Percentiles rank a stretch among this genome's conserved stretches.
These are phyloP conservation scores for Lichenothelia convexa DNA, from an alignment of 495 filamentous ascomycete species.

Conservation along the genomic window DNA sequence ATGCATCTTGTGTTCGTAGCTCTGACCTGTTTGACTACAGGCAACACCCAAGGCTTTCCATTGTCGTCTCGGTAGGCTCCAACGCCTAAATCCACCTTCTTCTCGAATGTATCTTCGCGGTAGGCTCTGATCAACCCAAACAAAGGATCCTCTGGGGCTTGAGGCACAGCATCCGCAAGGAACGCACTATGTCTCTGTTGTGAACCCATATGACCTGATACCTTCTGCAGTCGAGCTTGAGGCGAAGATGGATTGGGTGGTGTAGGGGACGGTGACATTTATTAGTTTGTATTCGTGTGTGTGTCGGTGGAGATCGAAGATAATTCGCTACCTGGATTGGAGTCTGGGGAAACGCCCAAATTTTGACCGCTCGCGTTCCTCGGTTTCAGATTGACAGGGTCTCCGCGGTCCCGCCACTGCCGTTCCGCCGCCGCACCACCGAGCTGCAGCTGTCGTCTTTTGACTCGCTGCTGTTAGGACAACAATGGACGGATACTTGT, in stretches of 20 bases:
- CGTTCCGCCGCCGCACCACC: no score
- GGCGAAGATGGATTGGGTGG: neutral
- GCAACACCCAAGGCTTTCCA: constrained; percentile 95
- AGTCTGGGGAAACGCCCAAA: no score
- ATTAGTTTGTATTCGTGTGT: no score
- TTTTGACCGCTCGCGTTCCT: no score
- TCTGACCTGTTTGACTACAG: constrained; percentile 83
- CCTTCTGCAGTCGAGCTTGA: constrained; percentile 26
- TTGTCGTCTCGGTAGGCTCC: constrained; percentile 91
- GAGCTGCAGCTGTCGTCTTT: no score
- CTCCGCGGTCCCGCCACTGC: no score
- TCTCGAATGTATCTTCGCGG: constrained; percentile 59
- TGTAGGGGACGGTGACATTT: neutral
- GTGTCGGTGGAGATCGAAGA: no score
- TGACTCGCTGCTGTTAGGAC: no score
- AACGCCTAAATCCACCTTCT: constrained; percentile 92
- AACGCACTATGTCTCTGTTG: constrained; percentile 43
- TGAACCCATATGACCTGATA: constrained; percentile 33
- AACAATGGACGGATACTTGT: no score
- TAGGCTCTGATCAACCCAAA: constrained; percentile 88
- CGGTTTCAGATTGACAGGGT: no score
- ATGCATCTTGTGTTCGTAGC: neutral
- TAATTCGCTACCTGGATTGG: no score
- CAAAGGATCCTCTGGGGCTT: constrained; percentile 86
- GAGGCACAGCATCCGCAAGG: constrained; percentile 57